Percentiles rank a stretch among this genome's conserved stretches.
These are phyloP conservation scores for Emmonsiellopsis sp. DNA, from an alignment of 2,329 filamentous ascomycete species.

Conservation along the genomic window DNA sequence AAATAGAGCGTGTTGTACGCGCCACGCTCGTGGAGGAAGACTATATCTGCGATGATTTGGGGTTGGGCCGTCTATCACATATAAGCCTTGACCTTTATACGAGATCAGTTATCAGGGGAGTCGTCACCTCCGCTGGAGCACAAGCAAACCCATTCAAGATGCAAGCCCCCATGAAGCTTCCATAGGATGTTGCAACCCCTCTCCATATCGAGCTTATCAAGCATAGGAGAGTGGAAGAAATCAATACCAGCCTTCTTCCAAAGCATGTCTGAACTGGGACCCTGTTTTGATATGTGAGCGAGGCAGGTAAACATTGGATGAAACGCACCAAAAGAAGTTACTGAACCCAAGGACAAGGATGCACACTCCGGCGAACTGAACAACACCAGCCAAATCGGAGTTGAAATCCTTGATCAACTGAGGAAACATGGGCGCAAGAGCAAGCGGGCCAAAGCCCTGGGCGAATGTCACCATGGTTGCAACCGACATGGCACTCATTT, in stretches of 20 bases:
- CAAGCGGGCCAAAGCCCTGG: slow-evolving; percentile 47
- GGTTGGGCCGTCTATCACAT: slow-evolving; percentile 45
- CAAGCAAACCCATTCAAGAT: slow-evolving; percentile 55
- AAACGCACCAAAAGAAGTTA: slow-evolving; percentile 49
- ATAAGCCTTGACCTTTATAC: background rate
- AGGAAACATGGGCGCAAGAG: slow-evolving; percentile 52
- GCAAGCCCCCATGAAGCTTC: slow-evolving; percentile 55
- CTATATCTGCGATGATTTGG: slow-evolving; percentile 55
- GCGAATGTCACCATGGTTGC: slow-evolving; percentile 41
- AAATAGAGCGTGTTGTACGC: slow-evolving; percentile 56
- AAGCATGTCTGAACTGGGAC: slow-evolving; percentile 48
- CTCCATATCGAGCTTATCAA: slow-evolving; percentile 49
- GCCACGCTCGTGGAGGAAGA: slow-evolving; percentile 57
- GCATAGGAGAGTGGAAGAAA: slow-evolving; percentile 45
- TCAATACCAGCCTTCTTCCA: slow-evolving; percentile 46
- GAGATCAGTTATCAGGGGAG: background rate
- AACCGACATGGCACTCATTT: slow-evolving; percentile 40
- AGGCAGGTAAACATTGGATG: background rate
- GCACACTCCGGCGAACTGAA: slow-evolving; percentile 49
- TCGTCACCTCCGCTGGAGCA: slow-evolving; percentile 46
- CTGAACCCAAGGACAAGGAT: slow-evolving; percentile 51
- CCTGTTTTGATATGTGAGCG: slow-evolving; percentile 25
- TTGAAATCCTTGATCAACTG: slow-evolving; percentile 49
- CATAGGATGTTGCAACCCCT: slow-evolving; percentile 49
- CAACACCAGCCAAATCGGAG: slow-evolving; percentile 43